Evolutionary conservation across 148 eudicot species (phyloP).

Genomic region (Nepenthes mirabilis): DNA sequence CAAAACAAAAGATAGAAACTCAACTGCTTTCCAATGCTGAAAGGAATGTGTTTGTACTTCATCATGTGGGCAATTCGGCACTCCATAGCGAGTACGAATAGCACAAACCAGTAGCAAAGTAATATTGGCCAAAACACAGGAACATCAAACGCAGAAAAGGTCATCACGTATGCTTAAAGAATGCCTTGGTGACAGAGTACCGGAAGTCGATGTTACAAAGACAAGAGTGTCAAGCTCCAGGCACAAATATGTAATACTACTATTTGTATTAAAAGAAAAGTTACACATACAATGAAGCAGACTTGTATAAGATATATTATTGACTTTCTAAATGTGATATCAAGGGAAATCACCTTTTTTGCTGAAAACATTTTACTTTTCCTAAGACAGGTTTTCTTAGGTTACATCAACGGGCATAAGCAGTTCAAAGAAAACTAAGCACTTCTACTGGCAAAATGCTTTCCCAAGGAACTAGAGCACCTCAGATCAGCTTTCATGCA

Average conservation of each 20-base stretch:
- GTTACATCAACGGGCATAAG: too few relatives aligned
- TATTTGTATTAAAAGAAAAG: neutral
- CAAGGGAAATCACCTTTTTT: too few relatives aligned
- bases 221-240: neutral
- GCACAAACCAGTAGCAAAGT: constrained; percentile 53
- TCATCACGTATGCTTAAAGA: constrained; percentile 38
- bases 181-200: constrained; percentile 65
- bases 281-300: neutral
- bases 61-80: constrained; percentile 89
- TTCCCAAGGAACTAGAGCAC: too few relatives aligned
- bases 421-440: too few relatives aligned
- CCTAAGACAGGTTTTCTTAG: too few relatives aligned
- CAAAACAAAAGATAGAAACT: constrained; percentile 1
- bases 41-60: constrained; percentile 76
- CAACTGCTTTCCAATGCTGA: constrained; percentile 80
- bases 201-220: constrained; percentile 17
- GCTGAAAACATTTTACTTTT: too few relatives aligned
- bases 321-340: too few relatives aligned
- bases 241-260: neutral
- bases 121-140: constrained; percentile 71
- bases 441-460: too few relatives aligned
- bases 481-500: too few relatives aligned
- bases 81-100: constrained; percentile 79
- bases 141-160: constrained; percentile 47
- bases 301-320: too few relatives aligned